Conservation (phyloP, 257 asterid species). For the Solanum phureja region DNA sequence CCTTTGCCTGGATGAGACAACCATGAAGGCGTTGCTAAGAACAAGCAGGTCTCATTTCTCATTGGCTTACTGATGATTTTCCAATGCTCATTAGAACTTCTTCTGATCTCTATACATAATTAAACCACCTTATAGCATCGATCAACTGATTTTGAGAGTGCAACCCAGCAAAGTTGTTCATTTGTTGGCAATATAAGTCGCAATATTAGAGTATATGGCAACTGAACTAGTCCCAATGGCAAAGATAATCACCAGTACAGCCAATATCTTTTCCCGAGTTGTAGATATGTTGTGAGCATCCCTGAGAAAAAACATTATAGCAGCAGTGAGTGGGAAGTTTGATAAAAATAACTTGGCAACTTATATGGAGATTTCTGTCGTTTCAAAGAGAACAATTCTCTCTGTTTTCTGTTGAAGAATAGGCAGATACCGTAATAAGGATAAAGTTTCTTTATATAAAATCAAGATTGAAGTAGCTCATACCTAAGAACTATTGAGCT, state of each 20-base stretch:
- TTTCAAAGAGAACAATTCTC: background rate
- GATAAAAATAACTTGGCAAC: background rate
- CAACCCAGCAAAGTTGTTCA: background rate
- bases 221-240: slow-evolving; percentile 76
- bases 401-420: background rate
- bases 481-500: slow-evolving; percentile 80
- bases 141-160: background rate
- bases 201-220: slow-evolving; percentile 61
- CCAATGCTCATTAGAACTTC: background rate
- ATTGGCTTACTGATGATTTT: background rate
- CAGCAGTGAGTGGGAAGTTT: background rate
- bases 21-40: background rate
- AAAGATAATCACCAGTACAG: slow-evolving; percentile 55
- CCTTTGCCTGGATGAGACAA: background rate
- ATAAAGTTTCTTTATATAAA: background rate
- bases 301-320: slow-evolving; percentile 24
- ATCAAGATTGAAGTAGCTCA: background rate
- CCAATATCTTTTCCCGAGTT: slow-evolving; percentile 49
- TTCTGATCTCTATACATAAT: background rate
- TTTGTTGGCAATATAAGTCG: slow-evolving; percentile 24
- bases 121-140: background rate
- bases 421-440: background rate
- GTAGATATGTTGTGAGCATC: slow-evolving; percentile 58
- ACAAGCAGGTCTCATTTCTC: background rate
- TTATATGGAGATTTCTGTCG: background rate